Evolutionary conservation across 495 filamentous ascomycete genomes (phyloP), one percentile per base, ranked within the genome.

Genomic region (Xylaria sp.): DNA sequence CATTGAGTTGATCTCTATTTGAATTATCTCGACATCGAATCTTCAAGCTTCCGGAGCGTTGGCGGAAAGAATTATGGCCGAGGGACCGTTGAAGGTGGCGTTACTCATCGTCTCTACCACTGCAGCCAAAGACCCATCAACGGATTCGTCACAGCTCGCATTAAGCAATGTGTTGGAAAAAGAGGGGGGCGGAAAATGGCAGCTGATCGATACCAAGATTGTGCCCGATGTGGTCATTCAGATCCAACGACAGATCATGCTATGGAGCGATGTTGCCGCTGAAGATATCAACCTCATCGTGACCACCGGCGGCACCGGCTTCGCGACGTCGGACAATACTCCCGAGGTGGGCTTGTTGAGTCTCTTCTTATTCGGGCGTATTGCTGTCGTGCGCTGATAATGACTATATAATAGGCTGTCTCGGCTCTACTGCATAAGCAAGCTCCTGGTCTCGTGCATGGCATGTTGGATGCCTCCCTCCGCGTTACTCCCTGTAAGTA

Each of bases 81-180:
- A 46, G 19, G 65, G 21, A 66, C 31, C 78, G 46, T 80, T 95
- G 29, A 86, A 79, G 72, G 92, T 90, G 35, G 92, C 90, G 17
- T 92, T 99, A 53, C 86, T 99, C 43, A 87, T 98, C 75, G 87
- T 99, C 53, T 98, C 96, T 2, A 96, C 97, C 63, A 98, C 97
- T n/a, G 96, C 96, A 43, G 89, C 89, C 31, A 83, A 89, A 74
- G 91, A 97, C 81, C 91, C 94, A 0, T 88, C 91, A 21, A 90
- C 93, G 3, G 96, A 99, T 82, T 85, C 87, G 67, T 89, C 92
- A 21, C 86, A 88, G 15, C 82, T 83, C 33, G 83, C 87, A 19
- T 86, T 98, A 24, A 83, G 87, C 7, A 84, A 91, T 35, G 87
- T 92, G 33, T 93, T 98, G 76, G 80, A 85, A 40, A 78, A 82